Evolutionary conservation across 495 filamentous ascomycete species (phyloP).

Genomic region (Podospora pseudopauciseta): DNA sequence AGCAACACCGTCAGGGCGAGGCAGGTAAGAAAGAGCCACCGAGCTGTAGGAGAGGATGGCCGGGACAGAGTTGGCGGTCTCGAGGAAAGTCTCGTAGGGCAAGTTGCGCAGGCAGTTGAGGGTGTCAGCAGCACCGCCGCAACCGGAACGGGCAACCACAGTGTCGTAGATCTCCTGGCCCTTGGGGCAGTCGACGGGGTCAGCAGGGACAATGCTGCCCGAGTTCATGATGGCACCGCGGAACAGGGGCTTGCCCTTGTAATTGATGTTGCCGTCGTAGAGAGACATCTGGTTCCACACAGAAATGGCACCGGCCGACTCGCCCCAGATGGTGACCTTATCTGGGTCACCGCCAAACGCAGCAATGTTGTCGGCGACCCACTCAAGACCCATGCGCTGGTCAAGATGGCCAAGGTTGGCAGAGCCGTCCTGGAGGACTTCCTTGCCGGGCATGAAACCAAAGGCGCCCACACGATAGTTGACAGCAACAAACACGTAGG

Average conservation of each 20-base stretch:
- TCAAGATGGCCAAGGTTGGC: conserved; percentile 61
- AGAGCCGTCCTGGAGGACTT: conserved; percentile 62
- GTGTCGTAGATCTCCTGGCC: conserved; percentile 60
- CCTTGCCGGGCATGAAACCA: conserved; percentile 59
- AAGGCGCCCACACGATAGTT: conserved; percentile 62
- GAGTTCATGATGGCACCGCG: conserved; percentile 70
- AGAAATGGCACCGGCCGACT: conserved; percentile 68
- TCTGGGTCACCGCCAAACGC: conserved; percentile 65
- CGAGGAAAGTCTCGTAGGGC: conserved; percentile 58
- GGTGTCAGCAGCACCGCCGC: conserved; percentile 51
- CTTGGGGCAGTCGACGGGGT: conserved; percentile 60
- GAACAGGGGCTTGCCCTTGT: conserved; percentile 68
- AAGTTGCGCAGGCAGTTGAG: conserved; percentile 59
- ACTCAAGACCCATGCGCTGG: conserved; percentile 62
- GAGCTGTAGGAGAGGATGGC: conserved; percentile 60
- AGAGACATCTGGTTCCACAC: conserved; percentile 67
- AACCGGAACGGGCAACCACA: conserved; percentile 59
- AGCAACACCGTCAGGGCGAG: conserved; percentile 58
- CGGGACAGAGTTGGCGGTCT: conserved; percentile 64
- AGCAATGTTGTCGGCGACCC: conserved; percentile 62
- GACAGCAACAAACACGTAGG: conserved; percentile 59
- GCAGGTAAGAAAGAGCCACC: conserved; percentile 60
- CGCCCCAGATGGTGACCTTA: conserved; percentile 69
- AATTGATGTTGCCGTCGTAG: conserved; percentile 64
- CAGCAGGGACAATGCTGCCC: conserved; percentile 60